phyloP scores from a whole-genome alignment of 169 alveolate genomes.

The Plasmodium yoelii region DNA sequence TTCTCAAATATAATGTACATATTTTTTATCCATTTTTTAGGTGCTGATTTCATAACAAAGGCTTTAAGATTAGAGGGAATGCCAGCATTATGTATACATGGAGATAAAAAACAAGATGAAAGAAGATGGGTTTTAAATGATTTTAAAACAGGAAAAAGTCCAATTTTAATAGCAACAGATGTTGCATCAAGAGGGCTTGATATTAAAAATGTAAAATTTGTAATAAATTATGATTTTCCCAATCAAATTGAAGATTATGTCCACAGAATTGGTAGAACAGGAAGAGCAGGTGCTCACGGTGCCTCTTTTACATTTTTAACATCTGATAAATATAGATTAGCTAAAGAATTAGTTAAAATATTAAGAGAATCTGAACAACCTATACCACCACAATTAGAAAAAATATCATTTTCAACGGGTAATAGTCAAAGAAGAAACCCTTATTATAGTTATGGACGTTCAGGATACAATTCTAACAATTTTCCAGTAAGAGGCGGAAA shows the following conservation, averaged over 20 bases:
- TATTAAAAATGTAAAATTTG: slow-evolving; percentile 96
- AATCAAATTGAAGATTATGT: slow-evolving; percentile 97
- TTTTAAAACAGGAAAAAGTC: slow-evolving; percentile 95
- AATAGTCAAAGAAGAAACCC: slow-evolving; percentile 75
- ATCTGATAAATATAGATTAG: slow-evolving; percentile 91
- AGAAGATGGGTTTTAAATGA: slow-evolving; percentile 94
- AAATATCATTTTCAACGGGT: slow-evolving; percentile 77
- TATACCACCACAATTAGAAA: slow-evolving; percentile 91
- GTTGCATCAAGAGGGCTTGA: slow-evolving; percentile 99
- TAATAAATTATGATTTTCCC: slow-evolving; percentile 99
- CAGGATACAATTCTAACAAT: slow-evolving; percentile 33
- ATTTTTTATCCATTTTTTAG: slow-evolving; percentile 17
- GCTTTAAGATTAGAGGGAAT: slow-evolving; percentile 93
- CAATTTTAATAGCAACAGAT: slow-evolving; percentile 99
- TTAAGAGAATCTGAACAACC: slow-evolving; percentile 94
- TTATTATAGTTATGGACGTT: slow-evolving; percentile 60
- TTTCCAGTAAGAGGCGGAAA: slow-evolving; percentile 54
- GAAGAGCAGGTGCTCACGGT: slow-evolving; percentile 97
- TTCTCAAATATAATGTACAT: neutral
- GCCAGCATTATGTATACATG: slow-evolving; percentile 97
- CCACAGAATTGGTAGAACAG: slow-evolving; percentile 98
- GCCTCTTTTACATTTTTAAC: slow-evolving; percentile 95
- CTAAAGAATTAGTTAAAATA: slow-evolving; percentile 94
- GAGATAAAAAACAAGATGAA: slow-evolving; percentile 97
- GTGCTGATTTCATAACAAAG: slow-evolving; percentile 90